phyloP scores from a whole-genome alignment of 169 alveolate species.

The Plasmodium gallinaceum region DNA sequence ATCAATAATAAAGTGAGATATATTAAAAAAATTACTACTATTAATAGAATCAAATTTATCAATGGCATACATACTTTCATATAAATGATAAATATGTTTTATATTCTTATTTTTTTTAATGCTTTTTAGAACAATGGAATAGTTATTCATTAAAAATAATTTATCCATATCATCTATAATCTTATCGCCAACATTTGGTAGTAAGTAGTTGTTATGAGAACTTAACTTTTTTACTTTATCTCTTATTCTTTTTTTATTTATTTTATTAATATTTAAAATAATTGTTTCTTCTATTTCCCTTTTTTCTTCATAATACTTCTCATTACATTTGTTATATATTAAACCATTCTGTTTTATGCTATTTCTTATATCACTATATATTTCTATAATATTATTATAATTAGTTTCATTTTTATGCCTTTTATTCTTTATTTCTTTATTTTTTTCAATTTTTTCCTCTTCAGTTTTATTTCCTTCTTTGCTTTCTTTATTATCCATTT shows the following conservation, averaged over 20 bases:
- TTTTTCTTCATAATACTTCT: slow-evolving; percentile 40
- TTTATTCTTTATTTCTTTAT: not conserved
- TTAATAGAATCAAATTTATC: slow-evolving; percentile 56
- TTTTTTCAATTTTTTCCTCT: not conserved
- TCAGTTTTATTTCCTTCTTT: not conserved
- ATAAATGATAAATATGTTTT: slow-evolving; percentile 56
- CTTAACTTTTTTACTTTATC: slow-evolving; percentile 64
- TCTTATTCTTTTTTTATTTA: slow-evolving; percentile 65
- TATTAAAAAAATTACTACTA: slow-evolving; percentile 65
- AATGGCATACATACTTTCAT: slow-evolving; percentile 76
- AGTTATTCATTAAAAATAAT: slow-evolving; percentile 52
- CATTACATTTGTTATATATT: not conserved
- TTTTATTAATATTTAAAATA: slow-evolving; percentile 16
- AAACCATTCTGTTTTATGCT: not conserved
- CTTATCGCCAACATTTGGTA: slow-evolving; percentile 36
- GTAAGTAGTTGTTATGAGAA: slow-evolving; percentile 34
- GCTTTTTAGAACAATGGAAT: slow-evolving; percentile 26
- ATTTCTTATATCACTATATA: slow-evolving; percentile 34
- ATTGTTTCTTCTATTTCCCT: slow-evolving; percentile 57
- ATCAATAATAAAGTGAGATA: slow-evolving; percentile 63
- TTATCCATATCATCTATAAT: slow-evolving; percentile 32
- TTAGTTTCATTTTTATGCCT: not conserved
- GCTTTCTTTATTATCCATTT: not conserved
- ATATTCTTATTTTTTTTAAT: slow-evolving; percentile 32
- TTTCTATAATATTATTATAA: slow-evolving; percentile 6